A percentile compares a stretch with the other conserved stretches of the same genome.
Conservation (phyloP, 2,329 filamentous ascomycete species). For the Penicillium sp. region DNA sequence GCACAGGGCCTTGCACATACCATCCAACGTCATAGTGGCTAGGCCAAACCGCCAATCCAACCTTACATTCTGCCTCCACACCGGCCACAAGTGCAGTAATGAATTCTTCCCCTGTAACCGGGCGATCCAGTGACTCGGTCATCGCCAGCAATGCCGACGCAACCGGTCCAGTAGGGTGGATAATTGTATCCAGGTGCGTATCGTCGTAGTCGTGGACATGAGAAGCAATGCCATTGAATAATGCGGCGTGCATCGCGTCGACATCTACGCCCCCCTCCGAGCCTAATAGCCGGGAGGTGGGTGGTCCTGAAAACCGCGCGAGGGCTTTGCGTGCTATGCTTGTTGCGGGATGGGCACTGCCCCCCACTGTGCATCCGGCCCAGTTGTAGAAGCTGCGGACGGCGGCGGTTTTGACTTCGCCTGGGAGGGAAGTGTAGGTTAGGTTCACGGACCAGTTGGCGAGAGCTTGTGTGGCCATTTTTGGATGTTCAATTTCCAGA, state of each 20-base stretch:
- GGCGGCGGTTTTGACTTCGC: conserved; percentile 46
- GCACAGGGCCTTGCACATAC: conserved; percentile 17
- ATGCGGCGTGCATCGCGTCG: conserved; percentile 53
- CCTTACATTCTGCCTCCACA: conserved; percentile 55
- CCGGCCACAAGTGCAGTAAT: conserved; percentile 54
- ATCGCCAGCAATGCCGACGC: conserved; percentile 49
- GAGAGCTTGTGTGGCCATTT: conserved; percentile 15
- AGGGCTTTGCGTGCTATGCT: conserved; percentile 39
- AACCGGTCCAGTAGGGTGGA: conserved; percentile 56
- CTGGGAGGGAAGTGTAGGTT: conserved; percentile 43
- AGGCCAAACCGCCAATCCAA: conserved; percentile 55
- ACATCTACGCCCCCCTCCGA: conserved; percentile 35
- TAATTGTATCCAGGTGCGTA: conserved; percentile 58
- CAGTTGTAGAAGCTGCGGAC: conserved; percentile 56
- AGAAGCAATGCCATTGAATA: conserved; percentile 57
- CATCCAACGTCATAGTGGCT: conserved; percentile 58
- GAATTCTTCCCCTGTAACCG: conserved; percentile 49
- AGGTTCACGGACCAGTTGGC: conserved; percentile 52
- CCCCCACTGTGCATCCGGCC: conserved; percentile 55
- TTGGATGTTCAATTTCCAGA: not conserved
- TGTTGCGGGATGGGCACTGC: conserved; percentile 50
- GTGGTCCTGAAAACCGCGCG: conserved; percentile 38
- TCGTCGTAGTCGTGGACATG: conserved; percentile 61
- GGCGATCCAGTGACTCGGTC: conserved; percentile 41
- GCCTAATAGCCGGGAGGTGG: conserved; percentile 41